Conservation (phyloP, 2,329 filamentous ascomycete genomes). For the Botrytis aclada region DNA sequence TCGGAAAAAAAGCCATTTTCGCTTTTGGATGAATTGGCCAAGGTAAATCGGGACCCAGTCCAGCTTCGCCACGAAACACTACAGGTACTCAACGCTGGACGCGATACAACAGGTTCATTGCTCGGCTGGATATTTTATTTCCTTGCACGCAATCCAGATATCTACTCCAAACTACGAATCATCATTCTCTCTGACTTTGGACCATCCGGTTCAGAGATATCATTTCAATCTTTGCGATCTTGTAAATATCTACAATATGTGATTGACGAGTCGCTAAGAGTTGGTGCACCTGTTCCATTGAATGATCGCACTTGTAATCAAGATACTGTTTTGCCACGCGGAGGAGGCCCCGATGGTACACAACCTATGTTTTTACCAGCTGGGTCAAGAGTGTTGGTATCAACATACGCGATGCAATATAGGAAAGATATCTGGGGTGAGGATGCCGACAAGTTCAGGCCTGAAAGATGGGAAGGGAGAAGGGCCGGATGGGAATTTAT, state of each 20-base stretch:
- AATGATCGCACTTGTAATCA: slow-evolving; percentile 48
- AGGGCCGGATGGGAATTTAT: slow-evolving; percentile 71
- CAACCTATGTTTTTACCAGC: slow-evolving; percentile 36
- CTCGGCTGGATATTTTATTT: slow-evolving; percentile 35
- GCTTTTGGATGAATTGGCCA: slow-evolving; percentile 44
- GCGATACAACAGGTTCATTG: slow-evolving; percentile 24
- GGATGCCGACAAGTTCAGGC: slow-evolving; percentile 44
- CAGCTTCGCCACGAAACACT: slow-evolving; percentile 27
- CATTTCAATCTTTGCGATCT: slow-evolving; percentile 22
- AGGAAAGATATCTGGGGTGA: slow-evolving; percentile 59
- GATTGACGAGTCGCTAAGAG: slow-evolving; percentile 43
- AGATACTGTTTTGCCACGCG: slow-evolving; percentile 42
- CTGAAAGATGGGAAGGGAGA: slow-evolving; percentile 41
- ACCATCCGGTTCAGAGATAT: slow-evolving; percentile 2
- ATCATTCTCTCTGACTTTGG: slow-evolving; percentile 40
- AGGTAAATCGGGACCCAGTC: slow-evolving; percentile 23
- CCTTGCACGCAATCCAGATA: slow-evolving; percentile 20
- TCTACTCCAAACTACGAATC: slow-evolving; percentile 40
- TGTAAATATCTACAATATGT: slow-evolving; percentile 29
- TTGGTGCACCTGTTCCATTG: slow-evolving; percentile 47
- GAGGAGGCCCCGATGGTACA: slow-evolving; percentile 38
- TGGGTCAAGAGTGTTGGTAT: slow-evolving; percentile 29
- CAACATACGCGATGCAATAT: slow-evolving; percentile 36
- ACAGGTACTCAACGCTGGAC: slow-evolving; percentile 23
- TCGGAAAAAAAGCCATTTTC: slow-evolving; percentile 38